phyloP scores from a whole-genome alignment of 306 rosid species.

The Fragaria iinumae region DNA sequence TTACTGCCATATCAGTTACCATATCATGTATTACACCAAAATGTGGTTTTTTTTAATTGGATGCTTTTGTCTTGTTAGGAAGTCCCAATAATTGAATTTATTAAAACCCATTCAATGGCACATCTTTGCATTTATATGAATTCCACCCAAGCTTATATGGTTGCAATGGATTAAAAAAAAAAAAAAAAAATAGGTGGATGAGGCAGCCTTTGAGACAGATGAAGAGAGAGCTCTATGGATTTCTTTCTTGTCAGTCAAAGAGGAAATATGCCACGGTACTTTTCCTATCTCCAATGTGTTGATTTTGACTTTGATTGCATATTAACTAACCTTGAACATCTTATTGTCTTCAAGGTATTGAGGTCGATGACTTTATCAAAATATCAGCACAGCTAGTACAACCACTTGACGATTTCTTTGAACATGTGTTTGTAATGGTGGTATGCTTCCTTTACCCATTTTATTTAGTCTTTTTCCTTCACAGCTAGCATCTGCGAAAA shows the following conservation, averaged over 20 bases:
- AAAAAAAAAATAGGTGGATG: conserved; percentile 60
- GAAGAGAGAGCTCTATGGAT: conserved; percentile 82
- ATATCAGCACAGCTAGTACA: conserved; percentile 71
- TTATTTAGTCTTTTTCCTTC: not conserved
- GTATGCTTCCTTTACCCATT: conserved; percentile 47
- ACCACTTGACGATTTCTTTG: conserved; percentile 90
- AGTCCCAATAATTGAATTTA: not conserved
- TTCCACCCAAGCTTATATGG: not conserved
- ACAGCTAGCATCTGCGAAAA: not conserved
- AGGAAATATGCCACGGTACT: conserved; percentile 58
- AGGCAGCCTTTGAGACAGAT: conserved; percentile 61
- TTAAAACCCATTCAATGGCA: not conserved
- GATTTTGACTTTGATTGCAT: not conserved
- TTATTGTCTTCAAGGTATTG: conserved; percentile 49
- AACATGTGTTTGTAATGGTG: conserved; percentile 90
- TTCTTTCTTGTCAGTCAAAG: conserved; percentile 53
- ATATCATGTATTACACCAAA: not conserved
- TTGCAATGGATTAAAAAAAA: conserved; percentile 17
- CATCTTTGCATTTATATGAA: not conserved
- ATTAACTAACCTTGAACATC: conserved; percentile 7
- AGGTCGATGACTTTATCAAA: conserved; percentile 58
- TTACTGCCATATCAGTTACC: not conserved
- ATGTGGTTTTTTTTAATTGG: not conserved
- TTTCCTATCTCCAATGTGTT: conserved; percentile 1
- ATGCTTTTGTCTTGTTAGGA: not conserved